phyloP scores from a whole-genome alignment of 2,329 filamentous ascomycete genomes.

The Helotiales sp. region DNA sequence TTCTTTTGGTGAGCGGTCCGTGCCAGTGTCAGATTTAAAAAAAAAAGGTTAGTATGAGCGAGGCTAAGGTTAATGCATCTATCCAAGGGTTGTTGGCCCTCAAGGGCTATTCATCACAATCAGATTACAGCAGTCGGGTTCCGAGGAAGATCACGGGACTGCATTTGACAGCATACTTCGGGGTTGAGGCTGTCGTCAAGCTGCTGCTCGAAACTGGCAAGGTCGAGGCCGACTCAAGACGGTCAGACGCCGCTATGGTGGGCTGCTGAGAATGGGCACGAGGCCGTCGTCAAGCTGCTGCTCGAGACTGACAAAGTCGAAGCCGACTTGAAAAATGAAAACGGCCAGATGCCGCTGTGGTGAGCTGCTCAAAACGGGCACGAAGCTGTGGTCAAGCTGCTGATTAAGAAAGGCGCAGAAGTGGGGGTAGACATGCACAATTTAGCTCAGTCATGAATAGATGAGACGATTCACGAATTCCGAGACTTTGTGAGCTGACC shows the following conservation, averaged over 20 bases:
- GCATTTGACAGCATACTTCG: neutral
- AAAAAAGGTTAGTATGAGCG: too few relatives aligned
- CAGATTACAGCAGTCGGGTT: too few relatives aligned
- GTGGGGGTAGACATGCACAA: too few relatives aligned
- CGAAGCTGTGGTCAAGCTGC: neutral
- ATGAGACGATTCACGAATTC: too few relatives aligned
- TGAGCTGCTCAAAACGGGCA: neutral
- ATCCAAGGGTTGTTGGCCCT: too few relatives aligned
- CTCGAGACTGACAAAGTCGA: neutral
- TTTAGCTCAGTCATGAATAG: too few relatives aligned
- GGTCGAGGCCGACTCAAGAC: neutral
- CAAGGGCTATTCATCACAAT: too few relatives aligned
- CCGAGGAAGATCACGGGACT: too few relatives aligned
- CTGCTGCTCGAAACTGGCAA: constrained; percentile 1
- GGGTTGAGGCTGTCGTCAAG: neutral
- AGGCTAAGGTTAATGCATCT: too few relatives aligned
- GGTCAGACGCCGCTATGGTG: neutral
- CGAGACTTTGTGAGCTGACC: too few relatives aligned
- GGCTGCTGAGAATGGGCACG: neutral
- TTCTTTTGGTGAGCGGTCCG: too few relatives aligned
- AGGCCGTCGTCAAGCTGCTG: constrained; percentile 2
- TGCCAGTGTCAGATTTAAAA: too few relatives aligned
- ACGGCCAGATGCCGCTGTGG: neutral
- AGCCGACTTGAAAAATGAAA: neutral
- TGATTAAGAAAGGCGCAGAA: neutral